A percentile compares a stretch with the other conserved stretches of the same genome.
These are phyloP conservation scores for Asterophora parasitica DNA, from an alignment of 768 basidiomycete genomes.

Conservation along the genomic window DNA sequence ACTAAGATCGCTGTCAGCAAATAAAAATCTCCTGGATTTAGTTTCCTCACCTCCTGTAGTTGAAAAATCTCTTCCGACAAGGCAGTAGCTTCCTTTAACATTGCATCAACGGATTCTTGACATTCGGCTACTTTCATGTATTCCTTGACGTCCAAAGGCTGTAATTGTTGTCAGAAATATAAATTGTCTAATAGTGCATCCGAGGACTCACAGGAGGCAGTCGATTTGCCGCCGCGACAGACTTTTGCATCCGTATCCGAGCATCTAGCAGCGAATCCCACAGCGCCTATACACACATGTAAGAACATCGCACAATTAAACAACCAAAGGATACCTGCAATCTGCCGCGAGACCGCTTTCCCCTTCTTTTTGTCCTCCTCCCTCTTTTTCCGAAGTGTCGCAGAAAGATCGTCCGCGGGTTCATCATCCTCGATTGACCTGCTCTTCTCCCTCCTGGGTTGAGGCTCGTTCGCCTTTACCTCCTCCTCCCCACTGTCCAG, in stretches of 20 bases:
- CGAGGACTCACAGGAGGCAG: conserved; percentile 53
- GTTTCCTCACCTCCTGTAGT: conserved; percentile 54
- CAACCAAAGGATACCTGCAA: conserved; percentile 45
- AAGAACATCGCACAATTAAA: conserved; percentile 1
- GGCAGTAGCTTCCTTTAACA: conserved; percentile 56
- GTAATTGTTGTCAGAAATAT: conserved; percentile 1
- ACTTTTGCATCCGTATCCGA: conserved; percentile 90
- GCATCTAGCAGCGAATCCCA: conserved; percentile 88
- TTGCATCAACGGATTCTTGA: conserved; percentile 39
- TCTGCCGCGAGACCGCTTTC: conserved; percentile 74
- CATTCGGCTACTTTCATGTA: conserved; percentile 35
- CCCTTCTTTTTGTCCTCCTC: conserved; percentile 79
- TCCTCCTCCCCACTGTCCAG: conserved; percentile 8
- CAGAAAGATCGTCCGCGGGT: conserved; percentile 39
- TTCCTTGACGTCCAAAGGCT: conserved; percentile 33
- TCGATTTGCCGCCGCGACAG: conserved; percentile 55
- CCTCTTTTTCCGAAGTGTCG: conserved; percentile 51
- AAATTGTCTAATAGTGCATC: not conserved
- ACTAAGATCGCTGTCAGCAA: conserved; percentile 25
- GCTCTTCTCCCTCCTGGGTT: not conserved
- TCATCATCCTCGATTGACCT: conserved; percentile 13
- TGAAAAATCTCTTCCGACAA: conserved; percentile 66
- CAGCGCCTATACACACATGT: conserved; percentile 44
- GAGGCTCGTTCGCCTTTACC: not conserved
- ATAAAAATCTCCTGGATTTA: not conserved